phyloP scores from a whole-genome alignment of 441 rosid species.

The Daphne laureola region DNA sequence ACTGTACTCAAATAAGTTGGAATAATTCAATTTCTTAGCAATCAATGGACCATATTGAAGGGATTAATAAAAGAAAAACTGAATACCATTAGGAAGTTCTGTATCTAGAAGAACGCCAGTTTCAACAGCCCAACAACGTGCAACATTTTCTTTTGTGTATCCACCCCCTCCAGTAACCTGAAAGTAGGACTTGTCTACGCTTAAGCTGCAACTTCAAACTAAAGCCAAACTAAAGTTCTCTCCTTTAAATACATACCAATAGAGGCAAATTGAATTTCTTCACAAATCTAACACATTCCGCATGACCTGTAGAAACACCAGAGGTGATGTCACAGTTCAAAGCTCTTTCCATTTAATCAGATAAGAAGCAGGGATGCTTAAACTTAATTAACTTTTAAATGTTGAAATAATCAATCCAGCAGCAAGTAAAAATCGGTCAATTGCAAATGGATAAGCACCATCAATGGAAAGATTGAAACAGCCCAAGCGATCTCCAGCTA shows the following conservation, averaged over 20 bases:
- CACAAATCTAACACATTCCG: constrained; percentile 92
- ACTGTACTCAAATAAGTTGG: too few species aligned
- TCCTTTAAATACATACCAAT: constrained; percentile 49
- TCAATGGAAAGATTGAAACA: constrained; percentile 98
- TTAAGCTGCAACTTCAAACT: not conserved
- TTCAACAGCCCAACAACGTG: constrained; percentile 97
- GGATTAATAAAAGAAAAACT: not conserved
- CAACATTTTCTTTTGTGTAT: constrained; percentile 96
- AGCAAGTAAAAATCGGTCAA: constrained; percentile 15
- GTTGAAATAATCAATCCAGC: too few species aligned
- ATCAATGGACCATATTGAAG: too few species aligned
- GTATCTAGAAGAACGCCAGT: constrained; percentile 88
- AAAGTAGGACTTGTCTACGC: constrained; percentile 9
- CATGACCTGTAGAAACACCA: constrained; percentile 58
- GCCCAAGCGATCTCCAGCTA: constrained; percentile 97
- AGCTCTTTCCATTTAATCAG: constrained; percentile 1
- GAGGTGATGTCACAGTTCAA: constrained; percentile 5
- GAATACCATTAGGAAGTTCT: constrained; percentile 81
- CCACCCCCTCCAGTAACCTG: constrained; percentile 99
- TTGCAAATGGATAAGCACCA: constrained; percentile 64
- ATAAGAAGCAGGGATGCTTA: not conserved
- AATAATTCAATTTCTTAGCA: too few species aligned
- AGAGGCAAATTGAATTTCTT: constrained; percentile 90
- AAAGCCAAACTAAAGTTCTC: constrained; percentile 4
- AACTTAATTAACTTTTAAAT: too few species aligned